phyloP scores from a whole-genome alignment of 1,284 basidiomycete genomes.

The Boletus sp. region DNA sequence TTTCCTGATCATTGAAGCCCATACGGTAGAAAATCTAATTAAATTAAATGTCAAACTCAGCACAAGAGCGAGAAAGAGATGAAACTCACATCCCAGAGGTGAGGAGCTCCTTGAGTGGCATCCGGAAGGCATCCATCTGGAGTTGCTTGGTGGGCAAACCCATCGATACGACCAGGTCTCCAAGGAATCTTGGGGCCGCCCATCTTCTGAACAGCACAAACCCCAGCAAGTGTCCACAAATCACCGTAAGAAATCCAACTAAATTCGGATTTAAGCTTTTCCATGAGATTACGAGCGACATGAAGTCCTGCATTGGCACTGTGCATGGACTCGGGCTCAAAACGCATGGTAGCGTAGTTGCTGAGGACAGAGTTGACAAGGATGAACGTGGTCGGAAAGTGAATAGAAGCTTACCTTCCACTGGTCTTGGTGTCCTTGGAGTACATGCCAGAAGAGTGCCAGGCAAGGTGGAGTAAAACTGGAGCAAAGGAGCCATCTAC shows the following conservation, averaged over 20 bases:
- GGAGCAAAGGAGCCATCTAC: constrained; percentile 92
- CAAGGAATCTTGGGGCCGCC: constrained; percentile 83
- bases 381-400: constrained; percentile 1
- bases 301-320: constrained; percentile 88
- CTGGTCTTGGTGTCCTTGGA: constrained; percentile 88
- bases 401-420: constrained; percentile 64
- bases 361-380: constrained; percentile 41
- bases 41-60: constrained; percentile 1
- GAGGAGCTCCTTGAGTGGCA: constrained; percentile 81
- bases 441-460: constrained; percentile 92
- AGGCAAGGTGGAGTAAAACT: constrained; percentile 91
- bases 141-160: constrained; percentile 74
- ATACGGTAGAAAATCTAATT: constrained; percentile 87
- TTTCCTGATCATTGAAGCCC: constrained; percentile 98
- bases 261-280: constrained; percentile 85
- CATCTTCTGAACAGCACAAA: constrained; percentile 87
- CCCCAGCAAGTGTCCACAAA: constrained; percentile 91
- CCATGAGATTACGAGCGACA: constrained; percentile 83
- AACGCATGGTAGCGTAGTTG: constrained; percentile 97
- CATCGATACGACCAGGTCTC: constrained; percentile 89
- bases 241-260: constrained; percentile 95
- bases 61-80: background rate
- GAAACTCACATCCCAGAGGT: constrained; percentile 74
- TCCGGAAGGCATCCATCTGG: constrained; percentile 97
- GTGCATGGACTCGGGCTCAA: constrained; percentile 83